phyloP scores from a whole-genome alignment of 1,139 yeast genomes.

The Candida buenavistaensis region DNA sequence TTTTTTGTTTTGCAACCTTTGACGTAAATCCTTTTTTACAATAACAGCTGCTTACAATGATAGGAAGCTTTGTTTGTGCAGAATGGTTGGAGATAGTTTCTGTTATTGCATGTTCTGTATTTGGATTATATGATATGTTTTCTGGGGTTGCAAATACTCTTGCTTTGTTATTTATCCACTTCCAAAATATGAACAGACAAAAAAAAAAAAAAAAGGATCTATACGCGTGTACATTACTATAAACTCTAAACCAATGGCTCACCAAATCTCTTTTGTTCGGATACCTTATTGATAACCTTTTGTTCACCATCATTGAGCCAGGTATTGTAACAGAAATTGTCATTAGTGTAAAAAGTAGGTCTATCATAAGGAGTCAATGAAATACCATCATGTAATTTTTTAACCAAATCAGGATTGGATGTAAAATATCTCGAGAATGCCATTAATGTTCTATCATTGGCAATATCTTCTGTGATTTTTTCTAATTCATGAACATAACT shows the following conservation, averaged over 20 bases:
- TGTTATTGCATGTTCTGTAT: too few relatives aligned
- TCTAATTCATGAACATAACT: slow-evolving; percentile 30
- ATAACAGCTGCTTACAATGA: too few relatives aligned
- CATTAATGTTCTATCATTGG: slow-evolving; percentile 39
- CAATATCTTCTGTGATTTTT: slow-evolving; percentile 22
- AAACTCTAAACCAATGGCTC: slow-evolving; percentile 11
- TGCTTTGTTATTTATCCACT: too few relatives aligned
- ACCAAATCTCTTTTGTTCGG: slow-evolving; percentile 15
- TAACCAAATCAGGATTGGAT: slow-evolving; percentile 54
- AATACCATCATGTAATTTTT: slow-evolving; percentile 42
- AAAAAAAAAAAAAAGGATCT: too few relatives aligned
- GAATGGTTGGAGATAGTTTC: too few relatives aligned
- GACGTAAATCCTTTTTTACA: too few relatives aligned
- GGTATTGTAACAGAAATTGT: slow-evolving; percentile 30
- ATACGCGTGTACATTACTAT: too few relatives aligned
- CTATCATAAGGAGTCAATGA: slow-evolving; percentile 35
- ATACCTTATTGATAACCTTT: slow-evolving; percentile 16
- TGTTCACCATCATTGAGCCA: slow-evolving; percentile 17
- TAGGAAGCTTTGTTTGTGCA: too few relatives aligned
- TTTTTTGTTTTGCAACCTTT: too few relatives aligned
- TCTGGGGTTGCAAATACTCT: too few relatives aligned
- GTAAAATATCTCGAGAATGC: slow-evolving; percentile 49
- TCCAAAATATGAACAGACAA: too few relatives aligned
- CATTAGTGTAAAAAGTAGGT: slow-evolving; percentile 20
- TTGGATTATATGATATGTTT: too few relatives aligned